Evolutionary conservation across 495 filamentous ascomycete genomes (phyloP).

Genomic region (Tuber indicum): DNA sequence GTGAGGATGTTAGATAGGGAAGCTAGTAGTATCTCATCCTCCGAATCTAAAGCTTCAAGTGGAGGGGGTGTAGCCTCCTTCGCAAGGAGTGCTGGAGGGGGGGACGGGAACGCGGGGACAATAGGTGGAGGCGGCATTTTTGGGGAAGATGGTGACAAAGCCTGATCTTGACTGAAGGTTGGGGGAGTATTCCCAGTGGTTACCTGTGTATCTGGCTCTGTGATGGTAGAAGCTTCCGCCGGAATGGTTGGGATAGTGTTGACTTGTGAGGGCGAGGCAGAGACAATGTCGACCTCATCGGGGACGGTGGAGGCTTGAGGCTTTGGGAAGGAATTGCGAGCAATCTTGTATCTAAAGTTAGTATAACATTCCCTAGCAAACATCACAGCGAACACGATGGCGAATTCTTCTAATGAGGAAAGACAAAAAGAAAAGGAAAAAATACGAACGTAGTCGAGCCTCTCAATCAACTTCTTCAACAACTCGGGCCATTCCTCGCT

Average conservation of each 20-base stretch:
- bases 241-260: conserved; percentile 19
- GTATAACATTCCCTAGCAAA: neutral
- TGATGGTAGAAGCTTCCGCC: conserved; percentile 20
- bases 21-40: conserved; percentile 56
- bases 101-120: conserved; percentile 47
- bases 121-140: conserved; percentile 41
- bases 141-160: conserved; percentile 29
- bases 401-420: neutral
- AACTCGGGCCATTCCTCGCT: conserved; percentile 39
- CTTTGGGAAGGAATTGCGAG: conserved; percentile 30
- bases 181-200: neutral
- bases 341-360: conserved; percentile 27
- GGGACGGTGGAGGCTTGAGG: neutral
- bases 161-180: conserved; percentile 3
- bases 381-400: neutral
- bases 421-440: neutral
- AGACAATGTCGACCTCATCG: conserved; percentile 1
- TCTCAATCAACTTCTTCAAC: conserved; percentile 27
- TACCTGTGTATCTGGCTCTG: conserved; percentile 45
- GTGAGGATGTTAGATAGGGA: conserved; percentile 63
- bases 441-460: conserved; percentile 33
- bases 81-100: conserved; percentile 37
- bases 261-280: conserved; percentile 23
- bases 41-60: conserved; percentile 53
- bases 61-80: conserved; percentile 1